A percentile compares a stretch with the other conserved stretches of the same genome.
Evolutionary conservation across 164 flowering plant genomes (phyloP).

Genomic region (Tinospora cordifolia): DNA sequence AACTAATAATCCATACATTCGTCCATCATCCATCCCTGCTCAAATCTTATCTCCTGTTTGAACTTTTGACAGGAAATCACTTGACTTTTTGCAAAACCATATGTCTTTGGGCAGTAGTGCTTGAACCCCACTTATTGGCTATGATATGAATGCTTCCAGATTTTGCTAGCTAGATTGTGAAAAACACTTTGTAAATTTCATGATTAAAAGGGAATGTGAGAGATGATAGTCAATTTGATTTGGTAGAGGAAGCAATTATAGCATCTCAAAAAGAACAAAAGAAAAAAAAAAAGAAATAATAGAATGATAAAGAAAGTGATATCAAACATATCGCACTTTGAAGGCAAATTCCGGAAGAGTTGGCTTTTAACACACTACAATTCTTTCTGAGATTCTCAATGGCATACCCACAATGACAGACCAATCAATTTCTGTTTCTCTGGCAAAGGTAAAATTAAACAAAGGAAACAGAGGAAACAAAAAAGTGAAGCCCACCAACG

Average conservation of each 20-base stretch:
- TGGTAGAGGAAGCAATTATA: neutral
- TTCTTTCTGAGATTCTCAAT: neutral
- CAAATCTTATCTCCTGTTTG: too few species aligned
- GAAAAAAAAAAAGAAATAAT: too few species aligned
- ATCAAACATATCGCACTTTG: neutral
- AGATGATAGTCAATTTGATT: neutral
- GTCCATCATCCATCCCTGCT: too few species aligned
- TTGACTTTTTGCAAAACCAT: too few species aligned
- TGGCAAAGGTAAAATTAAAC: constrained; percentile 1
- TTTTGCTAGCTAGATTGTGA: neutral
- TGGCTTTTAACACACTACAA: neutral
- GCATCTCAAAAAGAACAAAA: neutral
- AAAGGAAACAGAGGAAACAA: neutral
- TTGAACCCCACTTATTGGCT: neutral
- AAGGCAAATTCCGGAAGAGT: neutral
- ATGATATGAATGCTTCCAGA: neutral
- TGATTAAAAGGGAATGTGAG: neutral
- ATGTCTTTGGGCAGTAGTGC: neutral
- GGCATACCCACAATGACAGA: constrained; percentile 1
- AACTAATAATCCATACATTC: too few species aligned
- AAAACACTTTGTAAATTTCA: neutral
- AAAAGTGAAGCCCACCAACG: constrained; percentile 6
- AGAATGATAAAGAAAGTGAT: neutral
- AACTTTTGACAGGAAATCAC: too few species aligned
- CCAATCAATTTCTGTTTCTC: constrained; percentile 4